Percentiles rank a stretch among this genome's conserved stretches.
These are phyloP conservation scores for Coemansia sp. DNA, from an alignment of 192 early-diverging fungal genomes.

Conservation along the genomic window DNA sequence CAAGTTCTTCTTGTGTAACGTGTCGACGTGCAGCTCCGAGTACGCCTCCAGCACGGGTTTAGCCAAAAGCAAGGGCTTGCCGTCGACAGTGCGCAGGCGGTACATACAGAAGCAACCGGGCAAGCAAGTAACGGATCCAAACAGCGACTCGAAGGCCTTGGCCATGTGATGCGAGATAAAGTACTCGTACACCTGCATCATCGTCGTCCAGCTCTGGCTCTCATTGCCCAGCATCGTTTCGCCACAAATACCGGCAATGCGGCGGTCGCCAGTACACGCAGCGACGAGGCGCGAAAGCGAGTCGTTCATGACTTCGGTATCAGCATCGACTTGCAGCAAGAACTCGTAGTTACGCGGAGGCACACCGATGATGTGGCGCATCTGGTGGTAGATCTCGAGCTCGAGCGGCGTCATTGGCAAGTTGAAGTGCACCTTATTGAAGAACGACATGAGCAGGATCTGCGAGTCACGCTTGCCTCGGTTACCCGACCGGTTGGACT, in stretches of 20 bases:
- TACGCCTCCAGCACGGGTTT: constrained; percentile 84
- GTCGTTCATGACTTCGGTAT: constrained; percentile 84
- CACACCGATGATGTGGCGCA: constrained; percentile 96
- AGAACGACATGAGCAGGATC: constrained; percentile 93
- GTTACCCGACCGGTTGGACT: constrained; percentile 88
- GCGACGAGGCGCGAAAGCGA: constrained; percentile 89
- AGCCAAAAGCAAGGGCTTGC: constrained; percentile 79
- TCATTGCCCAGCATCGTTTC: constrained; percentile 92
- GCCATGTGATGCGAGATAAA: constrained; percentile 92
- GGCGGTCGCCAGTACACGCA: constrained; percentile 72
- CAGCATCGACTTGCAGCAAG: constrained; percentile 79
- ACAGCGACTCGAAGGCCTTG: constrained; percentile 85
- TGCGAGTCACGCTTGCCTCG: constrained; percentile 99
- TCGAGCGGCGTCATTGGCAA: constrained; percentile 90
- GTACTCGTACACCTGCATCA: constrained; percentile 98
- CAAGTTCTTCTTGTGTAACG: constrained; percentile 97
- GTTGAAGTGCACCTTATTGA: constrained; percentile 94
- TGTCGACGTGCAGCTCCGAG: constrained; percentile 90
- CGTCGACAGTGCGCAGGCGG: constrained; percentile 64
- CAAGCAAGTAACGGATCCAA: constrained; percentile 82
- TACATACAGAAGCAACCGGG: constrained; percentile 92
- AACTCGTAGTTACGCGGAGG: constrained; percentile 80
- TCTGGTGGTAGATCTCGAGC: constrained; percentile 96
- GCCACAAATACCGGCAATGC: constrained; percentile 89
- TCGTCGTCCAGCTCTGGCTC: constrained; percentile 90